Percentiles rank a stretch among this genome's conserved stretches.
phyloP scores from a whole-genome alignment of 805 yeast species.

The Sungouiozyma intestinalis region DNA sequence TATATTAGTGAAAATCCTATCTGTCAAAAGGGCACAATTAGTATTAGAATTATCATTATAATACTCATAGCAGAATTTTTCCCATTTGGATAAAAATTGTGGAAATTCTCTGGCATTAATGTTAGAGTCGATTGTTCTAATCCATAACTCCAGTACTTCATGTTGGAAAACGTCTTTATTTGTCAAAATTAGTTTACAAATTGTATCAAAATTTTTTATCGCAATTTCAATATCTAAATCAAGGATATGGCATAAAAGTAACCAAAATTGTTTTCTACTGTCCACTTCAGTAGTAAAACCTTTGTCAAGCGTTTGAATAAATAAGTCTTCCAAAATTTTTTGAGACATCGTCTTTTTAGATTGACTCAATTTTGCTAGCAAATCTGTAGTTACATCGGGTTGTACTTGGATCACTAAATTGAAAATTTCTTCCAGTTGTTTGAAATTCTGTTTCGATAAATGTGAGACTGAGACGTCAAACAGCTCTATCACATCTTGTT shows the following conservation, averaged over 20 bases:
- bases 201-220: constrained; percentile 28
- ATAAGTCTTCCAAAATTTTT: constrained; percentile 34
- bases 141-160: constrained; percentile 14
- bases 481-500: constrained; percentile 7
- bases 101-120: constrained; percentile 48
- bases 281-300: constrained; percentile 2
- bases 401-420: constrained; percentile 31
- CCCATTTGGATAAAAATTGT: constrained; percentile 41
- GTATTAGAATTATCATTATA: constrained; percentile 1
- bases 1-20: constrained; percentile 24
- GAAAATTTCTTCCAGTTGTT: constrained; percentile 38
- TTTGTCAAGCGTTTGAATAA: constrained; percentile 7
- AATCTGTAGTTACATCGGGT: constrained; percentile 32
- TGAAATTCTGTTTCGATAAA: constrained; percentile 17
- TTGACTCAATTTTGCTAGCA: constrained; percentile 38
- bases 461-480: constrained; percentile 16
- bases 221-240: constrained; percentile 51
- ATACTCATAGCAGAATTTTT: constrained; percentile 11
- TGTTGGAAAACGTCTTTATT: constrained; percentile 6
- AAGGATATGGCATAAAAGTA: constrained; percentile 37
- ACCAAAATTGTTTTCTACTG: constrained; percentile 30
- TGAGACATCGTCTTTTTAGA: constrained; percentile 46
- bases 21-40: constrained; percentile 13
- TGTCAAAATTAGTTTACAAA: constrained; percentile 9
- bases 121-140: constrained; percentile 36